phyloP scores from a whole-genome alignment of 169 alveolate species.

The Cryptosporidium baileyi region DNA sequence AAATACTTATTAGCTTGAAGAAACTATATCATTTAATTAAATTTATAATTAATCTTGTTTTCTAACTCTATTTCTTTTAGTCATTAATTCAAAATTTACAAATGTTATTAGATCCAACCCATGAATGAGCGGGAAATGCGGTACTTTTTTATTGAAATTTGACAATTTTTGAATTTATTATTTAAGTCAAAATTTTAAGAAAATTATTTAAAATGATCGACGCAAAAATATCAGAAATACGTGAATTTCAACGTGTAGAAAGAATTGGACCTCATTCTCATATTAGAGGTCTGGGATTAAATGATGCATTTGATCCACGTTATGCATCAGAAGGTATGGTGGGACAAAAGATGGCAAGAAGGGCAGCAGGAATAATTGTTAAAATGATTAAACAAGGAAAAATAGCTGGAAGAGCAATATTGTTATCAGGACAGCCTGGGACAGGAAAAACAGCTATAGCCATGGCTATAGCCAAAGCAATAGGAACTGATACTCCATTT shows the following conservation, averaged over 20 bases:
- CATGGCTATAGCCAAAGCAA: conserved; percentile 97
- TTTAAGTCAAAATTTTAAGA: no score
- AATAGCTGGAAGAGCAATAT: conserved; percentile 98
- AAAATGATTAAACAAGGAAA: conserved; percentile 95
- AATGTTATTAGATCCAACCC: no score
- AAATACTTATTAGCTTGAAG: no score
- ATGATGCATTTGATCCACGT: conserved; percentile 93
- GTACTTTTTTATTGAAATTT: no score
- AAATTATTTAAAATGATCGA: conserved; percentile 29
- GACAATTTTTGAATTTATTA: no score
- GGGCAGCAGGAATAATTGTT: conserved; percentile 94
- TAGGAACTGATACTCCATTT: conserved; percentile 97
- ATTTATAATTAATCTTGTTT: no score
- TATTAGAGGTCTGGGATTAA: conserved; percentile 97
- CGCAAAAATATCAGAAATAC: conserved; percentile 84
- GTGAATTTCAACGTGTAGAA: conserved; percentile 89
- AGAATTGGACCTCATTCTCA: conserved; percentile 98
- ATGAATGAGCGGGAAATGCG: no score
- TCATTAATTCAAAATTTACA: no score
- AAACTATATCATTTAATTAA: no score
- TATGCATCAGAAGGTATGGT: conserved; percentile 94
- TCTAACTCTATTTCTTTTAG: no score
- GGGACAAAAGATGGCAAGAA: conserved; percentile 93
- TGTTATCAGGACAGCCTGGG: conserved; percentile 99
- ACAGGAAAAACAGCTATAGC: conserved; percentile 99